Conservation (phyloP, 73 alveolate species). For the Durusdinium trenchii region DNA sequence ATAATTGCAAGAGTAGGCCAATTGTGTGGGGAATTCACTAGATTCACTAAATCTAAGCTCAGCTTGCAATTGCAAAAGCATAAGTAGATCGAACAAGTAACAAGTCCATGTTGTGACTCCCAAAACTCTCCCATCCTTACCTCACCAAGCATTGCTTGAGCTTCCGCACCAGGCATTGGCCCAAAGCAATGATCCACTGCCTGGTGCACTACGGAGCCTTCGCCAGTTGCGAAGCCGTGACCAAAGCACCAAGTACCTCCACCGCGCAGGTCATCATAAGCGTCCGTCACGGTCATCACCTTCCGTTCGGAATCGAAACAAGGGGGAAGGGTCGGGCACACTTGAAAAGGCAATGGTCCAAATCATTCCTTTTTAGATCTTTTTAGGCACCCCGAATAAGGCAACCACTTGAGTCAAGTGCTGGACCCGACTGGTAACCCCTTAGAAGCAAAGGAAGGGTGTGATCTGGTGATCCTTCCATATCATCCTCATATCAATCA, state of each 20-base stretch:
- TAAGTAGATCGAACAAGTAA: too few relatives aligned
- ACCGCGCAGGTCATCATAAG: not conserved
- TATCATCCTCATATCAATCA: too few relatives aligned
- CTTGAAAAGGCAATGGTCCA: not conserved
- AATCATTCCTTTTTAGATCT: not conserved
- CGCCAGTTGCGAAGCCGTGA: conserved; percentile 33
- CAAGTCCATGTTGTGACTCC: too few relatives aligned
- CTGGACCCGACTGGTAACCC: too few relatives aligned
- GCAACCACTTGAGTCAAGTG: too few relatives aligned
- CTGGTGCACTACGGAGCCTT: conserved; percentile 15
- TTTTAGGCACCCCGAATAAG: not conserved
- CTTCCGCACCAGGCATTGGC: conserved; percentile 62
- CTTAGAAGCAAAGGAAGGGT: too few relatives aligned
- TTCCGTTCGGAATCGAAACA: not conserved
- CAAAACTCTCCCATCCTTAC: too few relatives aligned
- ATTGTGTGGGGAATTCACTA: too few relatives aligned
- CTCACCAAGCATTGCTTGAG: not conserved
- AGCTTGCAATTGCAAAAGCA: too few relatives aligned
- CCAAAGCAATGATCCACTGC: conserved; percentile 62
- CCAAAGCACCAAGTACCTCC: conserved; percentile 82
- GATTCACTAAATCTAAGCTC: too few relatives aligned
- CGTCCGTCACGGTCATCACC: not conserved
- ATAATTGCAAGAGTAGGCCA: too few relatives aligned
- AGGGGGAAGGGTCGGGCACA: not conserved
- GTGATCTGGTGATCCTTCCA: too few relatives aligned